phyloP scores from a whole-genome alignment of 2,329 filamentous ascomycete genomes.

The Cladobotryum protrusum region DNA sequence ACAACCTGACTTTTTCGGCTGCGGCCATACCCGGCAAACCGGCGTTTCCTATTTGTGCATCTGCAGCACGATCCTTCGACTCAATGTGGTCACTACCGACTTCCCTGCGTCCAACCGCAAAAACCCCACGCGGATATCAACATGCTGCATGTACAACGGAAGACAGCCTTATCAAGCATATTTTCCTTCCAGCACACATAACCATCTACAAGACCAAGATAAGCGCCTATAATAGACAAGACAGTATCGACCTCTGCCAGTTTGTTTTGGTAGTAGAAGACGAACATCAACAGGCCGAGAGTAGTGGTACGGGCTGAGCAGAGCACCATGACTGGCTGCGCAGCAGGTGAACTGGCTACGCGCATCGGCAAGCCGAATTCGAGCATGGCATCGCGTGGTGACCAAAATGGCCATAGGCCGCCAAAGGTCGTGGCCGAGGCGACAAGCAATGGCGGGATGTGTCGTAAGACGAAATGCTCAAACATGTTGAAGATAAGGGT shows the following conservation, averaged over 20 bases:
- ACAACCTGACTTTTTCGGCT: too few species aligned
- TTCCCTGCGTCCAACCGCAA: slow-evolving; percentile 8
- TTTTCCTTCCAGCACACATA: slow-evolving; percentile 13
- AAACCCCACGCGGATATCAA: slow-evolving; percentile 8
- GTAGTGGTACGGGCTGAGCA: slow-evolving; percentile 8
- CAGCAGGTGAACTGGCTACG: slow-evolving; percentile 5
- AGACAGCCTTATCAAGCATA: slow-evolving; percentile 8
- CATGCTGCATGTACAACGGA: slow-evolving; percentile 9
- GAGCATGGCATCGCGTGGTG: slow-evolving; percentile 10
- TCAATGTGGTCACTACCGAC: slow-evolving; percentile 17
- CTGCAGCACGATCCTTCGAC: too few species aligned
- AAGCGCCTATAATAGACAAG: slow-evolving; percentile 10
- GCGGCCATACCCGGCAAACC: too few species aligned
- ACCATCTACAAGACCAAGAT: slow-evolving; percentile 10
- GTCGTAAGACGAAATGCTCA: slow-evolving; percentile 6
- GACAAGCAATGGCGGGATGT: slow-evolving; percentile 6
- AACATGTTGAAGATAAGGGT: not conserved
- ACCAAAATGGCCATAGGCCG: slow-evolving; percentile 12
- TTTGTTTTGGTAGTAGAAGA: slow-evolving; percentile 9
- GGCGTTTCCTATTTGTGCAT: too few species aligned
- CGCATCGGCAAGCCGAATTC: slow-evolving; percentile 11
- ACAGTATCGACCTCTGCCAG: slow-evolving; percentile 8
- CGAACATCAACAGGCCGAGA: slow-evolving; percentile 10
- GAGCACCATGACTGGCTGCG: slow-evolving; percentile 11
- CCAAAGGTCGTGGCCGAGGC: slow-evolving; percentile 9